Evolutionary conservation across 2,329 filamentous ascomycete genomes (phyloP).

Genomic region (Geosmithia putterillii): DNA sequence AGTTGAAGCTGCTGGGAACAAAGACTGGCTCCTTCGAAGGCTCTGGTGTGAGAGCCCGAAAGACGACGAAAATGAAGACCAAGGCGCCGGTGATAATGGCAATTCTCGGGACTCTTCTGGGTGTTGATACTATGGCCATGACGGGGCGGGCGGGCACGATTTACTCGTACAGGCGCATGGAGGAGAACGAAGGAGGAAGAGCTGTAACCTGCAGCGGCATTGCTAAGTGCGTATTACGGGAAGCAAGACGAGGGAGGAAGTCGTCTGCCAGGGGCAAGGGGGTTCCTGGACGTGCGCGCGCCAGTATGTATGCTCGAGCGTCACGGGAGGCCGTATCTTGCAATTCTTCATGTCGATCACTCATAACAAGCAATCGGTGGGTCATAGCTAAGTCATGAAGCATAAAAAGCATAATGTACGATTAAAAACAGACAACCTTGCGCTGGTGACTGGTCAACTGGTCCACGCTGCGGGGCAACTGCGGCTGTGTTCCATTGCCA

Average conservation of each 20-base stretch:
- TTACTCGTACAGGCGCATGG: background rate
- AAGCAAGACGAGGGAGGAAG: background rate
- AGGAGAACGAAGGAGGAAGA: background rate
- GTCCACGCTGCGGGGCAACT: no score
- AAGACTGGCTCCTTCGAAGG: background rate
- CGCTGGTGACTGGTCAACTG: background rate
- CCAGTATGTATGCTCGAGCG: background rate
- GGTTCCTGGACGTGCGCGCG: background rate
- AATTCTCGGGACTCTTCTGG: background rate
- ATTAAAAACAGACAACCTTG: background rate
- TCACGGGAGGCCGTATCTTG: background rate
- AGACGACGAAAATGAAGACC: background rate
- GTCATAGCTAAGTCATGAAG: background rate
- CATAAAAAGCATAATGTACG: background rate
- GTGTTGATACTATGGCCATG: background rate
- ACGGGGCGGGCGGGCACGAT: background rate
- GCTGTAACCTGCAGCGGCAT: background rate
- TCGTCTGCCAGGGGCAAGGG: background rate
- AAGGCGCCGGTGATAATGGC: background rate
- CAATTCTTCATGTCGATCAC: background rate
- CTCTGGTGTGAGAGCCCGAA: background rate
- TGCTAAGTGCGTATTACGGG: background rate
- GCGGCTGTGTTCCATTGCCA: no score
- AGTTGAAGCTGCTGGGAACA: slow-evolving; percentile 3
- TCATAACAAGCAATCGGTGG: background rate